Percentiles rank a stretch among this genome's conserved stretches.
These are phyloP conservation scores for Alternaria infectoria DNA, from an alignment of 2,329 filamentous ascomycete species.

Conservation along the genomic window DNA sequence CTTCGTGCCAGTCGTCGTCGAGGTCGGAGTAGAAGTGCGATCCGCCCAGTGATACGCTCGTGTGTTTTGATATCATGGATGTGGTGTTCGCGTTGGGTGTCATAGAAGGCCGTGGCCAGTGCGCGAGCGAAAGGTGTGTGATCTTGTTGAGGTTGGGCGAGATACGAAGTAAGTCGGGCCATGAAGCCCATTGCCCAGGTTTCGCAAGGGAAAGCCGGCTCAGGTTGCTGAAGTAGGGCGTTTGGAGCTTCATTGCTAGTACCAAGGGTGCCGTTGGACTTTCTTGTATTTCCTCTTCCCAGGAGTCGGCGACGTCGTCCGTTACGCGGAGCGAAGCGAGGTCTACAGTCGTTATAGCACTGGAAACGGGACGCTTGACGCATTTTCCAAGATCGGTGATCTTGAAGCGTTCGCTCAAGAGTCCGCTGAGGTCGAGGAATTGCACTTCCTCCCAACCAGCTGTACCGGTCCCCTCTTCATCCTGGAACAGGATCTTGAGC, in stretches of 20 bases:
- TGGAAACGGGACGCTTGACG: constrained; percentile 26
- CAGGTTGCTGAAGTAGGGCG: constrained; percentile 57
- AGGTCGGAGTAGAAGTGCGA: constrained; percentile 60
- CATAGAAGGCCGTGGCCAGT: constrained; percentile 66
- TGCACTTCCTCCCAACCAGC: constrained; percentile 54
- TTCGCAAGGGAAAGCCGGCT: constrained; percentile 65
- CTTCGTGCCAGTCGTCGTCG: constrained; percentile 63
- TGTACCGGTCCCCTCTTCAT: constrained; percentile 38
- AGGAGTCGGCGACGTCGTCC: constrained; percentile 51
- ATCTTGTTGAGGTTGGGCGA: constrained; percentile 61
- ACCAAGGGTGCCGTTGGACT: neutral
- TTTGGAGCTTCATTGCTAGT: constrained; percentile 25
- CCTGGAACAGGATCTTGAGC: constrained; percentile 59
- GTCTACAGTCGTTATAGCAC: constrained; percentile 11
- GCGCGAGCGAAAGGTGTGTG: constrained; percentile 67
- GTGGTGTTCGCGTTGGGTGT: constrained; percentile 60
- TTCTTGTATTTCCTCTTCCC: constrained; percentile 52
- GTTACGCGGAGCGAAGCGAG: constrained; percentile 21
- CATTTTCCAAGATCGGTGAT: constrained; percentile 58
- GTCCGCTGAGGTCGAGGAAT: constrained; percentile 60
- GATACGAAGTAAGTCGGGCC: constrained; percentile 62
- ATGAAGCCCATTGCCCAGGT: constrained; percentile 57
- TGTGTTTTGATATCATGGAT: constrained; percentile 52
- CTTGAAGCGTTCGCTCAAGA: constrained; percentile 57
- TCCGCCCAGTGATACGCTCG: constrained; percentile 57